Evolutionary conservation across 1,284 basidiomycete species (phyloP), one percentile per base, ranked within the genome.

Genomic region (Thecaphora frezii): DNA sequence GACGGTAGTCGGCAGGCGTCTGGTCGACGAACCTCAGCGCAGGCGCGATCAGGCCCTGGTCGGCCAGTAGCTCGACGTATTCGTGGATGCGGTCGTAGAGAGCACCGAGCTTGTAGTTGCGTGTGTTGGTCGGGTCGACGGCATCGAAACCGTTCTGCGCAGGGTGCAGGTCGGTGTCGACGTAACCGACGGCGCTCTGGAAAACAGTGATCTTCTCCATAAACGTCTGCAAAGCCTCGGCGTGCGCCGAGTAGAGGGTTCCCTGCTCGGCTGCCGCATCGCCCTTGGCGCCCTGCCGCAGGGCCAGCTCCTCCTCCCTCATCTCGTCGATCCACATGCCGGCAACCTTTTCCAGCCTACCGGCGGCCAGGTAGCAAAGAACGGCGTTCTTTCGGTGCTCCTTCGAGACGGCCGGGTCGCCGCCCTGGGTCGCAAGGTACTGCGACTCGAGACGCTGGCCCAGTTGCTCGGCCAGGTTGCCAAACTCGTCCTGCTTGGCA

Each of bases 191-290:
- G 0, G 94, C 94, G 51, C 86, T 85, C 61, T 90, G 88, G 86
- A 98, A 98, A 39, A 96, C 87, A 1, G 91, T 88, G 40, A 97
- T 92, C 82, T 98, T 98, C 81, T 98, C 94, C 74, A 97, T 86
- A 81, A 98, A 94, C 0, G 89, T 89, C 80, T 97, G 93, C 30
- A 98, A 82, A 1, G 93, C 92, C 45, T 88, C 85, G 0, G 89
- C 91, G 73, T 94, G 93, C 0, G 89, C 88, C 9, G 91, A 87
- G 79, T 93, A 97, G 46, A 58, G 66, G 37, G 53, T 71, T 18
- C 70, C 69, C 23, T 59, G 47, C 39, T 54, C 21, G 16, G 60
- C 56, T 0, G 48, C 58, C 23, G 49, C 58, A 44, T 43, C 42
- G 23, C 42, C 48, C 44, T 48, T 49, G 24, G 44, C 57, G 46